Conservation (phyloP, 345 rosid species). For the Hevea brasiliensis region DNA sequence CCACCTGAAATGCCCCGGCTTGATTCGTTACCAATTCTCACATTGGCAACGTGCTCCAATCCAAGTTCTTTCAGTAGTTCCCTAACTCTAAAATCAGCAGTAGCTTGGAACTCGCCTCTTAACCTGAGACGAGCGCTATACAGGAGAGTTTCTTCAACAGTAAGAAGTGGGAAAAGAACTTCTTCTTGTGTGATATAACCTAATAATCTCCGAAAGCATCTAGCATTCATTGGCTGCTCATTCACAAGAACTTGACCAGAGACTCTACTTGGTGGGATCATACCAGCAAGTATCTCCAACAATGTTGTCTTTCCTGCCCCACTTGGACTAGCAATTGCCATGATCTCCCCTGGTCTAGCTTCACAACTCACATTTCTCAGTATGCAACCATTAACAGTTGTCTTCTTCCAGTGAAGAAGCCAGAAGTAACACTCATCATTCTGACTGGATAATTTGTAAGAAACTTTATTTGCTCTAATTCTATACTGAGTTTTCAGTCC, state of each 20-base stretch:
- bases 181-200: conserved; percentile 38
- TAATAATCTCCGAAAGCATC: conserved; percentile 23
- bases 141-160: conserved; percentile 34
- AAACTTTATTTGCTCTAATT: conserved; percentile 24
- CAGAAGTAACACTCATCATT: conserved; percentile 17
- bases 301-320: conserved; percentile 38
- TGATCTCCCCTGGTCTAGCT: conserved; percentile 32
- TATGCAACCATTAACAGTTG: conserved; percentile 6
- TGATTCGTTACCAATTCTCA: conserved; percentile 25
- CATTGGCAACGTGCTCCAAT: conserved; percentile 31
- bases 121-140: conserved; percentile 34
- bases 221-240: conserved; percentile 25
- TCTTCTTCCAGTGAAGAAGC: conserved; percentile 19
- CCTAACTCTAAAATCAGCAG: conserved; percentile 23
- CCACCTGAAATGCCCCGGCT: conserved; percentile 36
- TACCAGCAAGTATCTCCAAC: conserved; percentile 33
- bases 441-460: conserved; percentile 20
- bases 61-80: conserved; percentile 31
- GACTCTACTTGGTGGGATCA: conserved; percentile 19
- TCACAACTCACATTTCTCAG: conserved; percentile 33
- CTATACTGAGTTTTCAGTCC: conserved; percentile 3
- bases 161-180: conserved; percentile 34
- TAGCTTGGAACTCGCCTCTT: conserved; percentile 4
- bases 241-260: conserved; percentile 34
- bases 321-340: conserved; percentile 38